Evolutionary conservation across 257 asterid species (phyloP).

Genomic region (Solanum chilense): DNA sequence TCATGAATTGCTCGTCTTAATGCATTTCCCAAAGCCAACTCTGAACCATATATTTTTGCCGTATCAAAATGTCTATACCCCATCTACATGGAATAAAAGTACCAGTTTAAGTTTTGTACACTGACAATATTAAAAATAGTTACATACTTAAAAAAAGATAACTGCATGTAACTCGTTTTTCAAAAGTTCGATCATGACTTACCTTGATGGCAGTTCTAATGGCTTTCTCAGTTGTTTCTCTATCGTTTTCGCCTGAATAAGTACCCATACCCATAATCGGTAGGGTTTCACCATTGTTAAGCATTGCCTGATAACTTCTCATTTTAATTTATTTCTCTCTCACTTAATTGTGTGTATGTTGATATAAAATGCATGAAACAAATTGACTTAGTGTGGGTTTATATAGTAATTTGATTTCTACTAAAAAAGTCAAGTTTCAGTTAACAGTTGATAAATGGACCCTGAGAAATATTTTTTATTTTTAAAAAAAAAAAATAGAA

Average conservation of each 20-base stretch:
- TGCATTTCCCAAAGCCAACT: slow-evolving; percentile 64
- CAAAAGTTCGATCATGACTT: background rate
- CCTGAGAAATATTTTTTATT: background rate
- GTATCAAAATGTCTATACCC: slow-evolving; percentile 81
- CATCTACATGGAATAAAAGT: slow-evolving; percentile 24
- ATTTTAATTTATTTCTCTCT: slow-evolving; percentile 6
- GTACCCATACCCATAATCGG: slow-evolving; percentile 75
- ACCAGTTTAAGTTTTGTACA: background rate
- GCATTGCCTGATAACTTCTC: slow-evolving; percentile 39
- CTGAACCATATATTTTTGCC: slow-evolving; percentile 76
- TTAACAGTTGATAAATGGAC: background rate
- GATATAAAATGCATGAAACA: background rate
- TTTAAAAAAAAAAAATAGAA: background rate
- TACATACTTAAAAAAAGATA: too few species aligned
- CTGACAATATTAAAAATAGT: background rate
- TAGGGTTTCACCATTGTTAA: slow-evolving; percentile 65
- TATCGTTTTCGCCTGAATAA: slow-evolving; percentile 54
- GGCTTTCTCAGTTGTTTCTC: slow-evolving; percentile 46
- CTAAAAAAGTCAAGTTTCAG: background rate
- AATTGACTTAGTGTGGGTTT: background rate
- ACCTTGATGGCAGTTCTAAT: slow-evolving; percentile 69
- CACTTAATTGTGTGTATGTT: background rate
- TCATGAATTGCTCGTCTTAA: slow-evolving; percentile 29
- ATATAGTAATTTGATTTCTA: background rate
- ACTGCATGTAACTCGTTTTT: background rate